phyloP scores from a whole-genome alignment of 2,329 filamentous ascomycete genomes.

The Phialocephala subalpina region DNA sequence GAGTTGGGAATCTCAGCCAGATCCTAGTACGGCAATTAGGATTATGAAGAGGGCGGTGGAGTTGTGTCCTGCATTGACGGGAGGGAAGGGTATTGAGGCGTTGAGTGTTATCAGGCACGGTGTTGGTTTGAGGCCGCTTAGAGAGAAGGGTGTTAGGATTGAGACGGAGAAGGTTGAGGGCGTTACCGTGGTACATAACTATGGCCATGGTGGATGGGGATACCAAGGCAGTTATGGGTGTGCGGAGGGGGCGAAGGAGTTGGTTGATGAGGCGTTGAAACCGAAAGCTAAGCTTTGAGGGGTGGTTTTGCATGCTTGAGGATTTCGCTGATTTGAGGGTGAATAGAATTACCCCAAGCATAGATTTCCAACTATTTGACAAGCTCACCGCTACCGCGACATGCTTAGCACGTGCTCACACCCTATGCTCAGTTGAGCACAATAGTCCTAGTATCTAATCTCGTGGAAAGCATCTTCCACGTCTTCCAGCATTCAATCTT shows the following conservation, averaged over 20 bases:
- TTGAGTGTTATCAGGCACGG: conserved; percentile 72
- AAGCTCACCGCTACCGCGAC: too few relatives aligned
- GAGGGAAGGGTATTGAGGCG: conserved; percentile 66
- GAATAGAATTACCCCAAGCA: neutral
- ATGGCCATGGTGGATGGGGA: conserved; percentile 69
- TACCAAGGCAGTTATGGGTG: conserved; percentile 74
- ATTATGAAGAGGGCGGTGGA: conserved; percentile 74
- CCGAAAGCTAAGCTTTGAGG: conserved; percentile 33
- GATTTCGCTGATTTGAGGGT: neutral
- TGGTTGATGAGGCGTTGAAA: conserved; percentile 63
- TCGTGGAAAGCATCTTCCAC: too few relatives aligned
- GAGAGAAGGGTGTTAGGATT: conserved; percentile 66
- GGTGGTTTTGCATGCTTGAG: neutral
- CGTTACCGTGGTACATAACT: conserved; percentile 66
- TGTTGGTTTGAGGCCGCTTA: conserved; percentile 70
- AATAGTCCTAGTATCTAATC: too few relatives aligned
- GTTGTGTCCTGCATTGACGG: conserved; percentile 58
- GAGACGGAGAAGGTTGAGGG: conserved; percentile 67
- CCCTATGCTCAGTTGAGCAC: too few relatives aligned
- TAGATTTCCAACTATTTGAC: too few relatives aligned
- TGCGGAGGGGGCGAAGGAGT: conserved; percentile 68
- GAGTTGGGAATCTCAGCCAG: conserved; percentile 69
- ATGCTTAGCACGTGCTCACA: too few relatives aligned
- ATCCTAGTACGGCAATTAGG: conserved; percentile 67
- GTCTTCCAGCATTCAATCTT: too few relatives aligned